Evolutionary conservation across 305 asterid species (phyloP).

Genomic region (Euphrasia arctica): DNA sequence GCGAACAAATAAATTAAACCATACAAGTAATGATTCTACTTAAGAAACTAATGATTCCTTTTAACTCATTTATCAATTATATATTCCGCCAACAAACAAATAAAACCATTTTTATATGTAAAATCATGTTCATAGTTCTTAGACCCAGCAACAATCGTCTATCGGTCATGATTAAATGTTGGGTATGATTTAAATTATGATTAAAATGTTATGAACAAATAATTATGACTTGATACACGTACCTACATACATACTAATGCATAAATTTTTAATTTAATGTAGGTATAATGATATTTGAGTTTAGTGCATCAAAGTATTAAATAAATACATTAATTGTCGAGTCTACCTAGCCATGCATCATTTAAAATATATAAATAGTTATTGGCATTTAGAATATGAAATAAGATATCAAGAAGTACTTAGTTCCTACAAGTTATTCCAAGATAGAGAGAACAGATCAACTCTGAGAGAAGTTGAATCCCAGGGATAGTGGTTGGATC

Average conservation of each 20-base stretch:
- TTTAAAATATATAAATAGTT: neutral
- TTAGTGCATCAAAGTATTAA: neutral
- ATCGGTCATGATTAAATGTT: neutral
- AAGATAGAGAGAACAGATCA: neutral
- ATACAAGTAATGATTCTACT: slow-evolving; percentile 2
- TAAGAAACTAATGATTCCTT: slow-evolving; percentile 9
- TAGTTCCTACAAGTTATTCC: neutral
- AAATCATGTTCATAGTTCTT: no score
- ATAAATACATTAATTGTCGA: neutral
- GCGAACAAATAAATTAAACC: neutral
- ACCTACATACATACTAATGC: neutral
- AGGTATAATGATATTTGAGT: neutral
- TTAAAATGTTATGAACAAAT: neutral
- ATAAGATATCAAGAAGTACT: no score
- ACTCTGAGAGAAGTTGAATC: neutral
- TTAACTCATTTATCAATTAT: slow-evolving; percentile 1
- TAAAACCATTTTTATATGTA: neutral
- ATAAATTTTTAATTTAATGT: neutral
- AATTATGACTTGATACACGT: neutral
- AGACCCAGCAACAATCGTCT: no score
- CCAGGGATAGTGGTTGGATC: neutral
- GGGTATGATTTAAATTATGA: neutral
- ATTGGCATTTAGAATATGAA: no score
- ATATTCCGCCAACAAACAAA: neutral
- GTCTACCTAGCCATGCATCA: neutral